Evolutionary conservation across 139 green algal genomes (phyloP).

Genomic region (Haematococcus sp.): DNA sequence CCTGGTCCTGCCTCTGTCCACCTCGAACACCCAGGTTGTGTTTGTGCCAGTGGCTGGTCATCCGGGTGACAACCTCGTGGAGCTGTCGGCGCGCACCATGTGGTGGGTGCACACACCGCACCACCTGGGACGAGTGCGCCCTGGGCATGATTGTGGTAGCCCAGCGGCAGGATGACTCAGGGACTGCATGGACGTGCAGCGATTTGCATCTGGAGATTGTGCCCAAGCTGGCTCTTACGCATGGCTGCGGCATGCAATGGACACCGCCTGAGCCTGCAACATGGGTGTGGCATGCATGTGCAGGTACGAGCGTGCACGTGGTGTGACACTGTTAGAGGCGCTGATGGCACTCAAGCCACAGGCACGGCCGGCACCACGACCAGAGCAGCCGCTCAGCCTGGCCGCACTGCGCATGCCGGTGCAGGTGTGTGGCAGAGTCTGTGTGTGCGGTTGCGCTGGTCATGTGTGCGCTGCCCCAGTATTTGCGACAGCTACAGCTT

Average conservation of each 20-base stretch:
- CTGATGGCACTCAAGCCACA: neutral
- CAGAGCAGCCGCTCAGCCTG: neutral
- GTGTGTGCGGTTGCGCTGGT: too few relatives aligned
- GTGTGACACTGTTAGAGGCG: neutral
- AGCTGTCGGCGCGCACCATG: neutral
- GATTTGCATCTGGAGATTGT: too few relatives aligned
- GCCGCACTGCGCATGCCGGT: too few relatives aligned
- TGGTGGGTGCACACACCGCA: neutral
- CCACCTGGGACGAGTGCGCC: too few relatives aligned
- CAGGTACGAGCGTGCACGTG: constrained; percentile 1
- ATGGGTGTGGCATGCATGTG: neutral
- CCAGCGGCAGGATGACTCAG: too few relatives aligned
- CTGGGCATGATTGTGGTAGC: too few relatives aligned
- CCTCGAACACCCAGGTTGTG: neutral
- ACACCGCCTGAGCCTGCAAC: too few relatives aligned
- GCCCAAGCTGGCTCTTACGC: too few relatives aligned
- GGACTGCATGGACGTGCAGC: too few relatives aligned
- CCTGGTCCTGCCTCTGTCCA: too few relatives aligned
- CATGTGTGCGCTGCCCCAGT: neutral
- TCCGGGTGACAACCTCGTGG: constrained; percentile 3
- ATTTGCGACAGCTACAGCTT: neutral
- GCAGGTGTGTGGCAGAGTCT: too few relatives aligned
- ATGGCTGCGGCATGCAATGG: too few relatives aligned
- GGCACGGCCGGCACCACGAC: neutral
- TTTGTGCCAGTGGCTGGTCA: constrained; percentile 4